These are phyloP conservation scores for Filosporella fistucella DNA, from an alignment of 495 filamentous ascomycete species.

Conservation along the genomic window DNA sequence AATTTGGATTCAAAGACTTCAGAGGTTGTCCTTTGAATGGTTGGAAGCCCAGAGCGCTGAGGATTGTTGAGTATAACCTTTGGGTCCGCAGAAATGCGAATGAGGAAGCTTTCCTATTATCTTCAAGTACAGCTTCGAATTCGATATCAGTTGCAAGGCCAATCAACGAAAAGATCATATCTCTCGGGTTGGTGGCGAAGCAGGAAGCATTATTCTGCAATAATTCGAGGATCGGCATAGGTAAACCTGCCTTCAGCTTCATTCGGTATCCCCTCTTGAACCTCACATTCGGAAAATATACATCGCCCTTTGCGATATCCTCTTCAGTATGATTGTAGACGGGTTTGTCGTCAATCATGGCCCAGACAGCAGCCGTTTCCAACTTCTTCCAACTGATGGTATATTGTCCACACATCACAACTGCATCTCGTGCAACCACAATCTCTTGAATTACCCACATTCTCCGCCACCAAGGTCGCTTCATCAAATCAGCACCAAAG, in stretches of 20 bases:
- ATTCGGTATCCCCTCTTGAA: not conserved
- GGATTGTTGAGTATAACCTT: not conserved
- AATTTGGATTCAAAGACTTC: too few relatives aligned
- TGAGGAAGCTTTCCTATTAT: not conserved
- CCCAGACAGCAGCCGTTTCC: not conserved
- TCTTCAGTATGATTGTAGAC: not conserved
- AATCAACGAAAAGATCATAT: constrained; percentile 18
- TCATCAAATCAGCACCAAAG: not conserved
- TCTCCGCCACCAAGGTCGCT: constrained; percentile 16
- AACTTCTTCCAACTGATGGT: constrained; percentile 9
- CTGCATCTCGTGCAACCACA: constrained; percentile 1
- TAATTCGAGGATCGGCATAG: constrained; percentile 8
- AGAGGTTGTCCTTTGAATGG: too few relatives aligned
- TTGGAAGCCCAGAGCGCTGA: not conserved
- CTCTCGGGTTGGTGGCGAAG: constrained; percentile 14
- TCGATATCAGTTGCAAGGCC: constrained; percentile 12
- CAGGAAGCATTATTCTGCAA: constrained; percentile 15
- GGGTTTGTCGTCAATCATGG: not conserved
- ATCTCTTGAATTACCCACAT: constrained; percentile 24
- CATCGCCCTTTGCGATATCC: not conserved
- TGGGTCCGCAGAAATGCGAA: not conserved
- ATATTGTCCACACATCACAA: constrained; percentile 11
- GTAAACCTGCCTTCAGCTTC: constrained; percentile 6
- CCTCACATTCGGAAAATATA: not conserved
- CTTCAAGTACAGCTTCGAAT: not conserved